These are phyloP conservation scores for Sparassis latifolia DNA, from an alignment of 1,284 basidiomycete genomes.

Conservation along the genomic window DNA sequence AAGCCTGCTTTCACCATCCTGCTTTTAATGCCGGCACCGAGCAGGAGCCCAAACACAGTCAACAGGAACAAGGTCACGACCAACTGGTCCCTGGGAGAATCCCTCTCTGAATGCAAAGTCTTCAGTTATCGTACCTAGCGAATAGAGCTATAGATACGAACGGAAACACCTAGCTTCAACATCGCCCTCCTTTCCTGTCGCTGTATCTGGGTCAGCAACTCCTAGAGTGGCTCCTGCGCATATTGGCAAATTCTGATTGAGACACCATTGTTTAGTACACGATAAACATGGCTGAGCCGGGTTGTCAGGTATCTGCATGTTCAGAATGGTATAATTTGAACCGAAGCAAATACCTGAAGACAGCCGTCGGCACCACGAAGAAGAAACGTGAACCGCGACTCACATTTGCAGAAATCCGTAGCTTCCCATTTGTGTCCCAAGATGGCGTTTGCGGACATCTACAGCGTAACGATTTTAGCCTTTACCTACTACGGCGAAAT, in stretches of 20 bases:
- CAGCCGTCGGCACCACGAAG: not conserved
- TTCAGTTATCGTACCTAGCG: not conserved
- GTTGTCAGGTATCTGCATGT: conserved; percentile 74
- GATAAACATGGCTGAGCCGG: conserved; percentile 85
- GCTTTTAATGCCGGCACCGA: conserved; percentile 78
- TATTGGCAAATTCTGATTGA: conserved; percentile 86
- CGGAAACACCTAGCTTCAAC: conserved; percentile 95
- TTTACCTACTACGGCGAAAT: not conserved
- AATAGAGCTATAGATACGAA: conserved; percentile 38
- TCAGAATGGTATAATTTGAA: conserved; percentile 82
- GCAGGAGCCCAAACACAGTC: conserved; percentile 75
- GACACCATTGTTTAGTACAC: conserved; percentile 93
- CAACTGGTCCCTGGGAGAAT: conserved; percentile 86
- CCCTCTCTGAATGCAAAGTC: conserved; percentile 46
- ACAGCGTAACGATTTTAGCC: not conserved
- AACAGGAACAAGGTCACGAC: conserved; percentile 87
- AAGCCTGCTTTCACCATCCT: conserved; percentile 74
- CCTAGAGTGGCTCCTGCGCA: conserved; percentile 82
- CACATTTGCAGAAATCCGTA: conserved; percentile 80
- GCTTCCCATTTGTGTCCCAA: conserved; percentile 72
- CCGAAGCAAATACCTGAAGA: conserved; percentile 82
- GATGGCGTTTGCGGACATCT: conserved; percentile 41
- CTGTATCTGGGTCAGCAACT: conserved; percentile 85
- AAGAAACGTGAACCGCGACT: conserved; percentile 12
- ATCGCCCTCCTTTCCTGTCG: conserved; percentile 93